These are phyloP conservation scores for Elasticomyces elasticus DNA, from an alignment of 495 filamentous ascomycete genomes.

Conservation along the genomic window DNA sequence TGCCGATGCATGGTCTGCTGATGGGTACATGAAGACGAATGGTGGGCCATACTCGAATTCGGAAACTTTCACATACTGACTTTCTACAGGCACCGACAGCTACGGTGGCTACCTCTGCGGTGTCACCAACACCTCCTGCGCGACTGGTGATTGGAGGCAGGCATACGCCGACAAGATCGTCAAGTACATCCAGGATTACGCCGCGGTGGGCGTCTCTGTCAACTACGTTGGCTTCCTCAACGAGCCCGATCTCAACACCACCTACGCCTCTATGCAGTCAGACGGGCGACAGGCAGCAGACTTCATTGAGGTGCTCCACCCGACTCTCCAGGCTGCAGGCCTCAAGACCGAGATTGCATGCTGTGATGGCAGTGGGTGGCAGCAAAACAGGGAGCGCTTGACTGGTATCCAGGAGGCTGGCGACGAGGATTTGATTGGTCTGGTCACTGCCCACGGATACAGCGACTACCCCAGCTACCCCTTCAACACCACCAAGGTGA, in stretches of 20 bases:
- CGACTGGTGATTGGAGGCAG: constrained; percentile 44
- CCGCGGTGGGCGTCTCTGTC: constrained; percentile 39
- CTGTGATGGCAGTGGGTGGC: constrained; percentile 46
- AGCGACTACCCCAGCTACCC: constrained; percentile 32
- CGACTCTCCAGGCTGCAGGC: constrained; percentile 32
- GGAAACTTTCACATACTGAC: neutral
- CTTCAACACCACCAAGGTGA: constrained; percentile 32
- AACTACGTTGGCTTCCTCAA: constrained; percentile 48
- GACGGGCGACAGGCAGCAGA: constrained; percentile 40
- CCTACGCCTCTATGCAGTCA: constrained; percentile 39
- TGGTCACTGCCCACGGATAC: constrained; percentile 45
- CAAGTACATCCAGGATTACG: constrained; percentile 43
- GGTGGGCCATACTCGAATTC: constrained; percentile 11
- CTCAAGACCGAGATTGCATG: constrained; percentile 38
- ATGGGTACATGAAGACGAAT: constrained; percentile 48
- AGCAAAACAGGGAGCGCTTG: constrained; percentile 30
- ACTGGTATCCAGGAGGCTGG: constrained; percentile 35
- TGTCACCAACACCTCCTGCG: constrained; percentile 36
- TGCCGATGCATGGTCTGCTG: constrained; percentile 48
- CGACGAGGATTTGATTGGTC: constrained; percentile 31
- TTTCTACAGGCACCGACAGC: constrained; percentile 26
- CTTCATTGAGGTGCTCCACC: constrained; percentile 40
- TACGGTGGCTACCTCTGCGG: constrained; percentile 43
- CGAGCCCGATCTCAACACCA: constrained; percentile 40
- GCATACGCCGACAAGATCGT: constrained; percentile 48